Percentiles rank a stretch among this genome's conserved stretches.
phyloP scores from a whole-genome alignment of 1,284 basidiomycete species.

The Sutorius eximius region DNA sequence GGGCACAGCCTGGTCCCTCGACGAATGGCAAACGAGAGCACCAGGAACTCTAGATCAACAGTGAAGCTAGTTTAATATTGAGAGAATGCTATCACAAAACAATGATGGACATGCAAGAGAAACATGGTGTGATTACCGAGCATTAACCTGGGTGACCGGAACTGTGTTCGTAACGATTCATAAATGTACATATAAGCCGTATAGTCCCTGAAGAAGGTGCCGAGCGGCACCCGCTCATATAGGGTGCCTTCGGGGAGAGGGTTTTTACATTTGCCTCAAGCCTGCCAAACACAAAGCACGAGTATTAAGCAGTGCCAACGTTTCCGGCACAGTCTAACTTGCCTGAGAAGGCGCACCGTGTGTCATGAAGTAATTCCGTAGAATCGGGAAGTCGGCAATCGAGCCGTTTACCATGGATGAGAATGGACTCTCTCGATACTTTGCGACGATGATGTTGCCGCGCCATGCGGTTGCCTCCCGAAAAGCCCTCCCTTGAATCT shows the following conservation, averaged over 20 bases:
- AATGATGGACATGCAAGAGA: conserved; percentile 22
- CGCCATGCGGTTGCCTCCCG: conserved; percentile 68
- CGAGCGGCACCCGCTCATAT: neutral
- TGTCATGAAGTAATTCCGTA: conserved; percentile 73
- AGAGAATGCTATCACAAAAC: conserved; percentile 21
- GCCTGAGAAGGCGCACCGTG: conserved; percentile 51
- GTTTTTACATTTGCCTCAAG: conserved; percentile 28
- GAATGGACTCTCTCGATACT: conserved; percentile 70
- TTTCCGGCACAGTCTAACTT: conserved; percentile 27
- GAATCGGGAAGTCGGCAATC: conserved; percentile 77
- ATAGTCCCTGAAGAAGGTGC: conserved; percentile 22
- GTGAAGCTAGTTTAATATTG: conserved; percentile 9
- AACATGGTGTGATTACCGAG: conserved; percentile 26
- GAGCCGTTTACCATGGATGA: conserved; percentile 67
- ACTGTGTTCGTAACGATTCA: conserved; percentile 21
- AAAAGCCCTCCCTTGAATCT: conserved; percentile 64
- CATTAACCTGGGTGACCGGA: neutral
- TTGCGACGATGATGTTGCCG: conserved; percentile 74
- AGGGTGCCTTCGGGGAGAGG: neutral
- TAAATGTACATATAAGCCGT: conserved; percentile 31
- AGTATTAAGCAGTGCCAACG: conserved; percentile 24
- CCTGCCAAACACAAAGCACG: conserved; percentile 30
- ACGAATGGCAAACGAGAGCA: conserved; percentile 25
- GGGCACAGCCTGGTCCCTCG: conserved; percentile 12
- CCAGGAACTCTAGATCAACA: conserved; percentile 40